Evolutionary conservation across 2,329 filamentous ascomycete genomes (phyloP), one percentile per base, ranked within the genome.

Genomic region (Claviceps sp.): DNA sequence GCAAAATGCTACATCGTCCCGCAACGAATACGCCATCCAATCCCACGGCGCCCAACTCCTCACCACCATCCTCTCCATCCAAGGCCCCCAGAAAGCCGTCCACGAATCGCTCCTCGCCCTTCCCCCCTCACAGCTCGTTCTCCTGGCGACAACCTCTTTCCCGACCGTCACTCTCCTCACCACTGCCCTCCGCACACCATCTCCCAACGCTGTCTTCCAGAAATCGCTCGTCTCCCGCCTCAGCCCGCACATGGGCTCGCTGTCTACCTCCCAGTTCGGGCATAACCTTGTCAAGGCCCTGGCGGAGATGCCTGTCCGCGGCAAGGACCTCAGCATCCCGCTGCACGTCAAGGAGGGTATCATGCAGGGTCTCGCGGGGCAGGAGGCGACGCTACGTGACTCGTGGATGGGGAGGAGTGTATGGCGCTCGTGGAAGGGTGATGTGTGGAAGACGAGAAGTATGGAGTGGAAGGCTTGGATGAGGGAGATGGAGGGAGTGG

Each of bases 31-130:
- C 34, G 72, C 74, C 34, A 66, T 78, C 22, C 66, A 75, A 37
- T 74, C 73, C 3, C 90, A 98, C 70, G 88, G 85, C 54, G 88
- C 87, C 20, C 76, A 95, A 47, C 77, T 98, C 30, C 83, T 86
- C 8, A 84, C 93, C 55, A 72, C 85, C 4, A 85, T 98, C 72
- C 79, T 97, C 49, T 71, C 78, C 7, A 83, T 88, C 26, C 79
- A 86, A 0, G 88, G 88, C 0, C 72, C 90, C 1, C 76, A 79
- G 52, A 79, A 79, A 49, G 75, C 90, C 11, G 78, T 95, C 37
- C 87, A 93, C 63, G 78, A 82, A 16, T 79, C 84, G n/a, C 68
- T 93, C 24, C 70, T 84, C 20, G 72, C 78, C 4, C 74, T 85
- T 57, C 70, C 74, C 11, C 64, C 69, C 46, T 77, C 73, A 50